A percentile compares a stretch with the other conserved stretches of the same genome.
Conservation (phyloP, 805 yeast species). For the Yamadazyma insecticola region DNA sequence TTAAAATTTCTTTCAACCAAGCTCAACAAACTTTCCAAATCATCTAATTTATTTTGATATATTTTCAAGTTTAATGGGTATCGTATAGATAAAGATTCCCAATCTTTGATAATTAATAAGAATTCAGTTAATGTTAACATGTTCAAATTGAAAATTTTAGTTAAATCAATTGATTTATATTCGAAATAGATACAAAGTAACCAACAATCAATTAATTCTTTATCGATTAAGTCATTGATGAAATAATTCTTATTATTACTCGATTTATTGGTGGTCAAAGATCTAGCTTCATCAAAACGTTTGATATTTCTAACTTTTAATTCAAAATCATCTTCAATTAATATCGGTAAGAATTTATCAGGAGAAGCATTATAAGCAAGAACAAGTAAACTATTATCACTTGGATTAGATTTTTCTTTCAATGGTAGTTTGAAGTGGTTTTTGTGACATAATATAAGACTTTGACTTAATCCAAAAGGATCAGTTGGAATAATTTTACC, state of each 20-base stretch:
- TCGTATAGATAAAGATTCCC: slow-evolving; percentile 24
- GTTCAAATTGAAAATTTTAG: slow-evolving; percentile 6
- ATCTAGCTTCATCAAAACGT: slow-evolving; percentile 4
- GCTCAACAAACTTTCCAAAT: slow-evolving; percentile 2
- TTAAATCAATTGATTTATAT: slow-evolving; percentile 6
- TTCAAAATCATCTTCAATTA: slow-evolving; percentile 45
- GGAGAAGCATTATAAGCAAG: slow-evolving; percentile 48
- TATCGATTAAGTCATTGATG: slow-evolving; percentile 41
- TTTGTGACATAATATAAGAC: slow-evolving; percentile 43
- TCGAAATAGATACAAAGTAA: slow-evolving; percentile 24
- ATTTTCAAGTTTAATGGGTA: slow-evolving; percentile 21
- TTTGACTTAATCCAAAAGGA: slow-evolving; percentile 49
- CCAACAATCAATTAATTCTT: slow-evolving; percentile 50
- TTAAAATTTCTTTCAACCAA: slow-evolving; percentile 2
- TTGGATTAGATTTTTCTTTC: slow-evolving; percentile 5
- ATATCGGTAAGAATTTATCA: slow-evolving; percentile 48
- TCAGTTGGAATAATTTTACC: slow-evolving; percentile 47
- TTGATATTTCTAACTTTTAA: slow-evolving; percentile 24
- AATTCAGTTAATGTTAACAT: slow-evolving; percentile 11
- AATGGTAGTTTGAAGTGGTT: slow-evolving; percentile 41
- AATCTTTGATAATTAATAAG: slow-evolving; percentile 16
- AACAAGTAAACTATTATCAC: slow-evolving; percentile 30
- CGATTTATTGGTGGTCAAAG: neutral
- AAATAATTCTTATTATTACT: slow-evolving; percentile 14
- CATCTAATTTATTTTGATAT: slow-evolving; percentile 5